phyloP scores from a whole-genome alignment of 1,284 basidiomycete species.

The Tilletiopsis washingtonensis region DNA sequence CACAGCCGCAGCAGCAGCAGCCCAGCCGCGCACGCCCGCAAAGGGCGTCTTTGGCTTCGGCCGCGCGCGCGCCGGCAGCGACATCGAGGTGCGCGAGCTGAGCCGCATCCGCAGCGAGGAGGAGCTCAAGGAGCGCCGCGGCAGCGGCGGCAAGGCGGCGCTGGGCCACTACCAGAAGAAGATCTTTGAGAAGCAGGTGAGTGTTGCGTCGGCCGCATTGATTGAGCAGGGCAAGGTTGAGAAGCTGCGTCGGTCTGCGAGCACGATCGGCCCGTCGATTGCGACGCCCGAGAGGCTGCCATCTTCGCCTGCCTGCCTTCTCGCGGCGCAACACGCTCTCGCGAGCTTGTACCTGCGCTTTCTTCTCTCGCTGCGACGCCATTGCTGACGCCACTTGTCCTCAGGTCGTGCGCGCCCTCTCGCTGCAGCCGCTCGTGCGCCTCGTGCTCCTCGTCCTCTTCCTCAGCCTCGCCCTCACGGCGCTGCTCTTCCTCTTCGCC shows the following conservation, averaged over 20 bases:
- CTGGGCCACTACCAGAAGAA: neutral
- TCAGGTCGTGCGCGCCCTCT: neutral
- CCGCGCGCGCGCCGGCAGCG: too few relatives aligned
- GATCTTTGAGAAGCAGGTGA: neutral
- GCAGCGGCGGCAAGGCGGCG: too few relatives aligned
- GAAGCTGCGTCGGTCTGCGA: too few relatives aligned
- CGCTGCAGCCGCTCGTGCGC: neutral
- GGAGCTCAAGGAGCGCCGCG: neutral
- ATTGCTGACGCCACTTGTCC: too few relatives aligned
- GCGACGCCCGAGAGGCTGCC: too few relatives aligned
- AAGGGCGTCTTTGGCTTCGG: too few relatives aligned
- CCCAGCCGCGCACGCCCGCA: too few relatives aligned
- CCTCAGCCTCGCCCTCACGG: neutral
- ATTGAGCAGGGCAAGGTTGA: neutral
- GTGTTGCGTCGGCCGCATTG: neutral
- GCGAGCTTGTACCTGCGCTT: too few relatives aligned
- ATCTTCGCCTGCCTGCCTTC: too few relatives aligned
- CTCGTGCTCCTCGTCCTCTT: neutral
- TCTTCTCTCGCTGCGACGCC: too few relatives aligned
- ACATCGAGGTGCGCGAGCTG: neutral
- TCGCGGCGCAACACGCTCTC: neutral
- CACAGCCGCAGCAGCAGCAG: neutral
- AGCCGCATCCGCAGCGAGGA: neutral
- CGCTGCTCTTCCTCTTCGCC: neutral
- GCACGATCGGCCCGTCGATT: too few relatives aligned